phyloP scores from a whole-genome alignment of 2,329 filamentous ascomycete genomes.

The Exophiala aquamarina region DNA sequence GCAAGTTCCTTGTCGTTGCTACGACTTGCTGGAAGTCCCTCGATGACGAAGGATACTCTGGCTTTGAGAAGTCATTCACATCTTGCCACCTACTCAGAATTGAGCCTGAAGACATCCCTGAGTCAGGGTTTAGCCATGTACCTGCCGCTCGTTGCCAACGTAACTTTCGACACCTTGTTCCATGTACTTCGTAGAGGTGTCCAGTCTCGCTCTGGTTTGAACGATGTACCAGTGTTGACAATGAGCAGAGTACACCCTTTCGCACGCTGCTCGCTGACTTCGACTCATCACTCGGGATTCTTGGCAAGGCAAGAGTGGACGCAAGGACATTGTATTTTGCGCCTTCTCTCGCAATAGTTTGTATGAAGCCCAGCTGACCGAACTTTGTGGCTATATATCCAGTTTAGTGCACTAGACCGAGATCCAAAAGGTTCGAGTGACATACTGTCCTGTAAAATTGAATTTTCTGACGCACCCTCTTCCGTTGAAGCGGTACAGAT shows the following conservation, averaged over 20 bases:
- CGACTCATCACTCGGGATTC: neutral
- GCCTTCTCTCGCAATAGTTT: conserved; percentile 6
- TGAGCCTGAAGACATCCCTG: neutral
- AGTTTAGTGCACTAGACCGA: too few species aligned
- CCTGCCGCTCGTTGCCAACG: conserved; percentile 1
- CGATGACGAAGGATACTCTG: conserved; percentile 55
- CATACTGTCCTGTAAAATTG: neutral
- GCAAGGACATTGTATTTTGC: conserved; percentile 6
- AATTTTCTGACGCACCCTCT: neutral
- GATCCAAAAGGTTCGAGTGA: neutral
- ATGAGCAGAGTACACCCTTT: neutral
- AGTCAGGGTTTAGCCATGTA: neutral
- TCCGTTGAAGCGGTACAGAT: neutral
- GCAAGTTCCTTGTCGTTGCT: conserved; percentile 76
- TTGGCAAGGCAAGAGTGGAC: neutral
- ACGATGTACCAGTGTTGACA: neutral
- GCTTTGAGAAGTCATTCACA: conserved; percentile 1
- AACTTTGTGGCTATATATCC: neutral
- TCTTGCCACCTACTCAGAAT: neutral
- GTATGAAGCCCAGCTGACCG: conserved; percentile 3
- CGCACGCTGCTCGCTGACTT: neutral
- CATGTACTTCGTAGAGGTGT: neutral
- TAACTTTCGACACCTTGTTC: neutral
- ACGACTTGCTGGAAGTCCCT: conserved; percentile 85
- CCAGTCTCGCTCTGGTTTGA: neutral